These are phyloP conservation scores for Phytophthora quininea DNA, from an alignment of 352 stramenopile genomes.

Conservation along the genomic window DNA sequence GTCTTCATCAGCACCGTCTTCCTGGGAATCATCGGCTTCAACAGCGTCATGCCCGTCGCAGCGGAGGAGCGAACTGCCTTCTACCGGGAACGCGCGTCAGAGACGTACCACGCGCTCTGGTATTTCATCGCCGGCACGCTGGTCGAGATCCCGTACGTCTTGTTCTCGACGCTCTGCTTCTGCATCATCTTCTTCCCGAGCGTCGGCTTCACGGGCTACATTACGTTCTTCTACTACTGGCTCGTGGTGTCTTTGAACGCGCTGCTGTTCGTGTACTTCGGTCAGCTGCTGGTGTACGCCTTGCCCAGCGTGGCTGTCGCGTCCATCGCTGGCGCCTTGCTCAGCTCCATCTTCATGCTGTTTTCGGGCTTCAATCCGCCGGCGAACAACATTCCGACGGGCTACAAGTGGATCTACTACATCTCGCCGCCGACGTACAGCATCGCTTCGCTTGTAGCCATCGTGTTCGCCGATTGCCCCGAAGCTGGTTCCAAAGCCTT, in stretches of 20 bases:
- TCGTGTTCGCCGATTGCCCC: slow-evolving; percentile 49
- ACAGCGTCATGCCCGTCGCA: slow-evolving; percentile 81
- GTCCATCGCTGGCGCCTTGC: slow-evolving; percentile 44
- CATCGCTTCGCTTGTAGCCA: slow-evolving; percentile 42
- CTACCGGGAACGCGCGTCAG: slow-evolving; percentile 91
- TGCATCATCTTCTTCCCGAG: slow-evolving; percentile 49
- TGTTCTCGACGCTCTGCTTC: slow-evolving; percentile 44
- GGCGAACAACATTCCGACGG: slow-evolving; percentile 41
- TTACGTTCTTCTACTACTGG: slow-evolving; percentile 50
- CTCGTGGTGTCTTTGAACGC: slow-evolving; percentile 51
- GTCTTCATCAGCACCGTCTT: slow-evolving; percentile 89
- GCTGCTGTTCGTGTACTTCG: slow-evolving; percentile 55
- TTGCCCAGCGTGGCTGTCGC: slow-evolving; percentile 52
- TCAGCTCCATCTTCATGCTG: slow-evolving; percentile 68
- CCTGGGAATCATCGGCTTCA: slow-evolving; percentile 78
- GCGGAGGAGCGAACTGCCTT: slow-evolving; percentile 89
- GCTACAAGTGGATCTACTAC: slow-evolving; percentile 69
- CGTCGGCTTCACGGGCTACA: slow-evolving; percentile 46
- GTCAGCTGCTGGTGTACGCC: slow-evolving; percentile 54
- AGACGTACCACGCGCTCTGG: slow-evolving; percentile 89
- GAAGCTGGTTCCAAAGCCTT: slow-evolving; percentile 18
- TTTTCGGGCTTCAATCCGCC: slow-evolving; percentile 62
- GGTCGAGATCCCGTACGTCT: slow-evolving; percentile 75
- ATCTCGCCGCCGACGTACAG: slow-evolving; percentile 54
- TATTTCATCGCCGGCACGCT: slow-evolving; percentile 85